Evolutionary conservation across 352 stramenopile species (phyloP), one percentile per base, ranked within the genome.

Genomic region (Phytophthora ohioensis): DNA sequence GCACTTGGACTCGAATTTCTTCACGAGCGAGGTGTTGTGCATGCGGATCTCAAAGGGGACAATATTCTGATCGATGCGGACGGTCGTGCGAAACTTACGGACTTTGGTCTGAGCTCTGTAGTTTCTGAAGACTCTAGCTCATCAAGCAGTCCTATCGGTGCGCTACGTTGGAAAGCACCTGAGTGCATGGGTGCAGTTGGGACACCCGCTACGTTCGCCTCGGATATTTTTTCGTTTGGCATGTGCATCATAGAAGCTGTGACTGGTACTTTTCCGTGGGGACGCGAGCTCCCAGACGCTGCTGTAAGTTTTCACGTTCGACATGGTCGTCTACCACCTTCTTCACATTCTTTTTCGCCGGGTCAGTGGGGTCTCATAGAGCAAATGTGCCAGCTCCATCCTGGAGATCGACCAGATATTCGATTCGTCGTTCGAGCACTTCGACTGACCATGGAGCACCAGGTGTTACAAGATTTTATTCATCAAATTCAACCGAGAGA

Each of bases 11-110:
- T 77, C 0, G 51, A 71, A 48, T 77, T 64, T 21, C 57, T 73
- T 4, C 69, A 77, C 21, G 47, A 64, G 11, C 57, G 57, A 30
- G 57, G 47, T 27, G 57, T 77, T 51, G 38, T 77, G 0, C 69
- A 76, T 39, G 57, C 51, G 13, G 69, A 73, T 51, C 52, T 76
- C 8, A 76, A 76, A 30, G 42, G 57, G 15, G 59, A 76, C 57
- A 79, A 73, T n/a, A 71, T 78, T 31, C 53, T 79, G 11, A 56
- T 79, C 1, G 71, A 67, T 3, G 36, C n/a, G 5, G 71, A 76
- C 39, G 63, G 43, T 1, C 55, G 55, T 30, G 71, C 67, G 4
- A 79, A 76, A 58, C 46, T 79, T 15, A 76, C 67, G 5, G 67
- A 79, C 35, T 76, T 79, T 52, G 67, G 62, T 0, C 41, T 76